Percentiles rank a stretch among this genome's conserved stretches.
phyloP scores from a whole-genome alignment of 2,329 filamentous ascomycete species.

The Chrysosporium queenslandicum region DNA sequence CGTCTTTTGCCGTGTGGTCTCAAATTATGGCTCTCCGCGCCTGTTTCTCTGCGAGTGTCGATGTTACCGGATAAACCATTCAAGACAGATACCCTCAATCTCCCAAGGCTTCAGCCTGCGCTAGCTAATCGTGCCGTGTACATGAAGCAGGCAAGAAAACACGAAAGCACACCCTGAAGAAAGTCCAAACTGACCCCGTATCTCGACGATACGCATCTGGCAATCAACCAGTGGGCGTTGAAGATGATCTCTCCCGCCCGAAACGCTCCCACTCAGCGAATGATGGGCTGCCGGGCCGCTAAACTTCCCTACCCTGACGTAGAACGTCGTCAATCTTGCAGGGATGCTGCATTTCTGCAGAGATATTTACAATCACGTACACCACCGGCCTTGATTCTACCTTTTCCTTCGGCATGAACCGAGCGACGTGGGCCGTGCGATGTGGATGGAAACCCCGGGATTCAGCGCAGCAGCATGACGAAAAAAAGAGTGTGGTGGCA shows the following conservation, averaged over 20 bases:
- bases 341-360: not conserved
- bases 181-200: not conserved
- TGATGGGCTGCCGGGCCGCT: not conserved
- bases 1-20: not conserved
- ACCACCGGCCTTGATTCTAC: not conserved
- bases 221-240: not conserved
- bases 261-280: not conserved
- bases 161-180: not conserved
- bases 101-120: too few relatives aligned
- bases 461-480: not conserved
- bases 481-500: too few relatives aligned
- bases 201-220: not conserved
- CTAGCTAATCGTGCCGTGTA: not conserved
- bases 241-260: not conserved
- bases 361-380: not conserved
- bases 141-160: not conserved
- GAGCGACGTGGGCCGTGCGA: constrained; percentile 5
- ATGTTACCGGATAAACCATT: too few relatives aligned
- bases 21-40: not conserved
- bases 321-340: not conserved
- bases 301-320: not conserved
- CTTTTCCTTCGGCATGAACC: constrained; percentile 6
- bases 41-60: too few relatives aligned
- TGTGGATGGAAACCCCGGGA: not conserved
- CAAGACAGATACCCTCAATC: too few relatives aligned